Percentiles rank a stretch among this genome's conserved stretches.
Evolutionary conservation across 2,329 filamentous ascomycete genomes (phyloP).

Genomic region (Huntiella bhutanensis): DNA sequence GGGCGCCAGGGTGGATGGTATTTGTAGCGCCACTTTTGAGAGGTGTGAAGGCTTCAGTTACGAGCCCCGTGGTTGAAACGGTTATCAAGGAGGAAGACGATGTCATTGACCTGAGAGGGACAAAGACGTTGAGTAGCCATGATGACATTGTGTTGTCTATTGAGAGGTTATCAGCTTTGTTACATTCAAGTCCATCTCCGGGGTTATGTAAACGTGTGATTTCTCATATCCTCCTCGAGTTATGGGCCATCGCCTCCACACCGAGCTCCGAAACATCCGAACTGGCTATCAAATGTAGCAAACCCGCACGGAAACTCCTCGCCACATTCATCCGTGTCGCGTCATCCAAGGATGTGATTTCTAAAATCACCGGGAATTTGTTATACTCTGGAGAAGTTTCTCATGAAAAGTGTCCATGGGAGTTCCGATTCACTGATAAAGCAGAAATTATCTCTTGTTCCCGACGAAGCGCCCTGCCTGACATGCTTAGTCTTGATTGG

Average conservation of each 20-base stretch:
- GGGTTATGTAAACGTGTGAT: conserved; percentile 44
- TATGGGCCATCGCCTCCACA: conserved; percentile 40
- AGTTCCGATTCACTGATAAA: conserved; percentile 24
- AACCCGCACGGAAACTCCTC: conserved; percentile 31
- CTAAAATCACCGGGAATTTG: conserved; percentile 32
- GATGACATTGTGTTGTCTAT: conserved; percentile 31
- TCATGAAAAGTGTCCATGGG: conserved; percentile 27
- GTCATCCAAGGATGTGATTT: conserved; percentile 30
- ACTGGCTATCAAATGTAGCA: conserved; percentile 22
- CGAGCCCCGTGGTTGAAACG: conserved; percentile 18
- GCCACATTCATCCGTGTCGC: conserved; percentile 38
- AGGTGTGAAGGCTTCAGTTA: conserved; percentile 22
- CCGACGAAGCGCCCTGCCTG: conserved; percentile 7
- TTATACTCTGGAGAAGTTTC: conserved; percentile 30
- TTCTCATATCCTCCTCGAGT: conserved; percentile 34
- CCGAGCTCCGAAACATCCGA: conserved; percentile 21
- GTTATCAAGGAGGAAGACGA: conserved; percentile 18
- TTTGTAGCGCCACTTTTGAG: conserved; percentile 41
- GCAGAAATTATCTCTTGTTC: conserved; percentile 29
- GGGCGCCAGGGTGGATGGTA: conserved; percentile 40
- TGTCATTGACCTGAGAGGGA: conserved; percentile 26
- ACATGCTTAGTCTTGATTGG: conserved; percentile 20
- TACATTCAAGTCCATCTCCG: conserved; percentile 46
- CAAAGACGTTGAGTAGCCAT: conserved; percentile 26
- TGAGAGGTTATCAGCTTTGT: conserved; percentile 33